A percentile compares a stretch with the other conserved stretches of the same genome.
These are phyloP conservation scores for Betula pendula DNA, from an alignment of 306 rosid genomes.

Conservation along the genomic window DNA sequence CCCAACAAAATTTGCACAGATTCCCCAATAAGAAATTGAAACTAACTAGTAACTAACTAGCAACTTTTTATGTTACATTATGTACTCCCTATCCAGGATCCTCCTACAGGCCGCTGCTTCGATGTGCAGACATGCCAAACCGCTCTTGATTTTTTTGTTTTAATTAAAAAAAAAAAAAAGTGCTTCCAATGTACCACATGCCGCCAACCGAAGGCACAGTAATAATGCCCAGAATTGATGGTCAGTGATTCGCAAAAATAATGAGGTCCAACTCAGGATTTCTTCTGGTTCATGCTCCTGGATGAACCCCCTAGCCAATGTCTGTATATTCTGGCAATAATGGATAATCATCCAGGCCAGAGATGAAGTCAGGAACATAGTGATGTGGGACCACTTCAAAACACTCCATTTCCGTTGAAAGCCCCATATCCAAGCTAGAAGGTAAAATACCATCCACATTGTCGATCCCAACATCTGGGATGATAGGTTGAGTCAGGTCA, in stretches of 20 bases:
- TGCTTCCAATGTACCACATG: constrained; percentile 14
- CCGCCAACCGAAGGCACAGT: constrained; percentile 22
- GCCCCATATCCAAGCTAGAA: constrained; percentile 31
- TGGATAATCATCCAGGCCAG: constrained; percentile 65
- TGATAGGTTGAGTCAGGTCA: constrained; percentile 36
- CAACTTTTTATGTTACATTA: constrained; percentile 25
- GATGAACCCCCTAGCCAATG: constrained; percentile 50
- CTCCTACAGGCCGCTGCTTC: constrained; percentile 24
- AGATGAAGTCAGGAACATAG: constrained; percentile 49
- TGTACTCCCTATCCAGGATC: constrained; percentile 20
- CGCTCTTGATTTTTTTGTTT: constrained; percentile 15
- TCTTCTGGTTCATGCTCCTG: constrained; percentile 22
- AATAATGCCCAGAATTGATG: constrained; percentile 12
- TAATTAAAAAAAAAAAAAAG: constrained; percentile 19
- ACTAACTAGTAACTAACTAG: constrained; percentile 12
- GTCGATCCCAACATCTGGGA: constrained; percentile 32
- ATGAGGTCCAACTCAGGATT: constrained; percentile 25
- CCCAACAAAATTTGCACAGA: constrained; percentile 37
- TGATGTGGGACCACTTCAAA: constrained; percentile 44
- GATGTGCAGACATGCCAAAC: constrained; percentile 19
- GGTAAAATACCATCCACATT: constrained; percentile 27
- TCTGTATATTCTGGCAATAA: constrained; percentile 53
- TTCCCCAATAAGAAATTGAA: constrained; percentile 23
- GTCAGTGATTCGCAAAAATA: constrained; percentile 24
- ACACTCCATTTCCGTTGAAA: constrained; percentile 41